Evolutionary conservation across 1,139 yeast genomes (phyloP), one percentile per base, ranked within the genome.

Genomic region (Pichia sp.): DNA sequence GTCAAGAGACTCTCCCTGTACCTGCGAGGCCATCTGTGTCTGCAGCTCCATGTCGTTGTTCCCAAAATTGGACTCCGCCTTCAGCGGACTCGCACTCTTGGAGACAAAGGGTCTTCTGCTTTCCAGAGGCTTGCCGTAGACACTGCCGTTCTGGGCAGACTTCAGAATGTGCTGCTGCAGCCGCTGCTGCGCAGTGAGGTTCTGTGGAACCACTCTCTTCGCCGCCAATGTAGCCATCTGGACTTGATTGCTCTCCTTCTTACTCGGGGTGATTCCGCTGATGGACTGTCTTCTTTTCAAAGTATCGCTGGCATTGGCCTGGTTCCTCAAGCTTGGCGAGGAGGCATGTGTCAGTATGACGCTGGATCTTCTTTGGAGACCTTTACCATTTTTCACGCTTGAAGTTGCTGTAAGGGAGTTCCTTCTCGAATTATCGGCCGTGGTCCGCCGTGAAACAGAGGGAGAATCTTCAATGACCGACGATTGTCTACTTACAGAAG

Each of bases 111-210:
- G 12, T 24, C 31, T 44, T 20, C 33, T 45, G 33, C 54, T 60
- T 31, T 63, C 66, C 14, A 64, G 29, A 4, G 62, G 58, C 52
- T 64, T 65, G 4, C 67, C 61, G 40, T 61, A 61, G 31, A 69
- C 56, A 34, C 63, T 62, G 6, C 73, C 73, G 50, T 56, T 64
- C 44, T 63, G 63, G 2, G 66, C 54, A 9, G 71, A 66, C 55
- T 59, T 63, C 45, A 61, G 20, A 29, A 70, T 68, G 49, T 68
- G 71, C 51, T 63, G 67, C 46, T 70, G 72, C 29, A 69, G 54
- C 51, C 72, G 60, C 51, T 68, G 71, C 43, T 67, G 68, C 1
- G 72, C 73, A 10, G 68, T 63, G 10, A 66, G 42, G 36, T 31
- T 12, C 9, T 29, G 46, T 12, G 51, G 46, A 2, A 49, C 17